Evolutionary conservation across 2,329 filamentous ascomycete species (phyloP), one percentile per base, ranked within the genome.

Genomic region (Thielaviopsis euricoi): DNA sequence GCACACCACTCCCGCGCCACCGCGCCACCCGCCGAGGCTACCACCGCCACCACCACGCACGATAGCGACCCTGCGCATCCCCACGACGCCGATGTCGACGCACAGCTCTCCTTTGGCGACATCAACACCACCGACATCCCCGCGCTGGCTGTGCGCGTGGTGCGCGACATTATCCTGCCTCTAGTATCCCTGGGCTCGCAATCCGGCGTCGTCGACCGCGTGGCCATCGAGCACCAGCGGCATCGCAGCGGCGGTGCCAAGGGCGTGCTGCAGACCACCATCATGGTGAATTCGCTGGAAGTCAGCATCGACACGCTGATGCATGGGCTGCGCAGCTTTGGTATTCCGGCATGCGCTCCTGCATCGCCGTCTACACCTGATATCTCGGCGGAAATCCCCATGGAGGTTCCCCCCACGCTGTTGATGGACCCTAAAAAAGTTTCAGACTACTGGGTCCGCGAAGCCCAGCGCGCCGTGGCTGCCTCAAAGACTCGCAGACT

Each of bases 171-270:
- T 26, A 46, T 59, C 26, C 33, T 59, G 9, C 57, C 57, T 21
- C 29, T 59, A 9, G 26, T 29, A 15, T 13, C 46, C 21, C 10
- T 29, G 19, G 53, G 52, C 52, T 6, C 48, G 13, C 46, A 25
- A n/a, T 21, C n/a, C n/a, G 26, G 19, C 22, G 21, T 23, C 52
- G 21, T 40, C 12, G 52, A 51, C 22, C 26, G 15, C 29, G 40
- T 60, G 54, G 43, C 53, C 12, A 54, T 55, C 46, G 55, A 60
- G 52, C 58, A 60, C 48, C 58, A 60, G 26, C 57, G 53, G 3
- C 53, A 59, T 23, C 57, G 53, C 23, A 23, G 46, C 9, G 7
- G 43, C 6, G 25, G 46, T 9, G 10, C 29, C 52, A 29, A 23
- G 21, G 22, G 25, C 22, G 33, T 55, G 23, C 37, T 53, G 12